Evolutionary conservation across 257 asterid species (phyloP), one percentile per base, ranked within the genome.

Genomic region (Thymus mandschuricus): DNA sequence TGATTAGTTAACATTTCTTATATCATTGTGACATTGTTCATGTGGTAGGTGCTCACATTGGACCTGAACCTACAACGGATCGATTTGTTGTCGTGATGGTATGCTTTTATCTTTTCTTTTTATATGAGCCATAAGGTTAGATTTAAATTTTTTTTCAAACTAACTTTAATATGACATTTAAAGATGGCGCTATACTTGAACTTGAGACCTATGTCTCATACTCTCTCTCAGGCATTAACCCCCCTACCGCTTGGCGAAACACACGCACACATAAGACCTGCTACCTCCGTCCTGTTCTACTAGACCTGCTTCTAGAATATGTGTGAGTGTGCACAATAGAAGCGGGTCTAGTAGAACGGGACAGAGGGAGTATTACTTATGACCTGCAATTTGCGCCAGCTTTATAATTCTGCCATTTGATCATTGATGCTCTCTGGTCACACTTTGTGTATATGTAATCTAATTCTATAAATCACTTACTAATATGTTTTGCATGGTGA

Each of bases 11-110:
- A 64, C 41, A 34, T 75, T 56, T 33, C 54, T 63, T 56, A 72
- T 35, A 8, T 76, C 65, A 28, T 46, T 27, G 38, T 35, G 6
- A 74, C 65, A 28, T 46, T 27, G 38, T 66, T 60, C 74, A 10
- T 69, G 35, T 61, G n/a, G 70, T 81, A 91, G 99, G 97, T 67
- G 97, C 97, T 81, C 99, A 91, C 72, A 94, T 94, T 77, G 99
- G 99, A 70, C 99, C 99, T 43, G 98, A 94, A 86, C 99, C 99
- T 46, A 94, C 99, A 31, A 94, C 99, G 0, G 99, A 94, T 79
- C 87, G 99, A 94, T 94, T 94, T 83, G 99, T 94, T 61, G 97
- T 91, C 69, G 99, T 94, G 77, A 94, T 91, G 97, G 99, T 94
- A 86, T 66, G 57, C 6, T 49, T 34, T 75, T 68, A 31, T 72